Percentiles rank a stretch among this genome's conserved stretches.
Conservation (phyloP, 2,329 filamentous ascomycete species). For the Ploettnerulaceae sp. region DNA sequence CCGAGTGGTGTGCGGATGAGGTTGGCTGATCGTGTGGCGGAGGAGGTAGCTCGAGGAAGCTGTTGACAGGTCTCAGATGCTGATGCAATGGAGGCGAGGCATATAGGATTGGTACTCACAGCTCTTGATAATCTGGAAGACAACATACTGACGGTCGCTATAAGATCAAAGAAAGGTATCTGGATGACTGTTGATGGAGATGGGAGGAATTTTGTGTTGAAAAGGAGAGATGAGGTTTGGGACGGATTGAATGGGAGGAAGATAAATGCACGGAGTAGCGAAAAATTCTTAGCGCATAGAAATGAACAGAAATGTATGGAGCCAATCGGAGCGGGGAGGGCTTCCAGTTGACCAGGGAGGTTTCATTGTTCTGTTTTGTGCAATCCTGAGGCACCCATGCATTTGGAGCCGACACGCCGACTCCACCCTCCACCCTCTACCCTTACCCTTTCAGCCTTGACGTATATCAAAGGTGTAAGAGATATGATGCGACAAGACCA, state of each 20-base stretch:
- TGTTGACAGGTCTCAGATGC: slow-evolving; percentile 37
- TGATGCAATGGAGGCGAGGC: slow-evolving; percentile 16
- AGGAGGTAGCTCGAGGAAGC: slow-evolving; percentile 73
- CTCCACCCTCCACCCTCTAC: too few species aligned
- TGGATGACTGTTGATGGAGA: slow-evolving; percentile 5
- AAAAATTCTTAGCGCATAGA: slow-evolving; percentile 1
- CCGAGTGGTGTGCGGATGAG: slow-evolving; percentile 65
- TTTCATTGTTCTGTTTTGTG: too few species aligned
- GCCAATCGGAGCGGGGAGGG: neutral
- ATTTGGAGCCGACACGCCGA: neutral
- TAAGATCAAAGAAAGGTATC: slow-evolving; percentile 13
- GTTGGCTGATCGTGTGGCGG: slow-evolving; percentile 62
- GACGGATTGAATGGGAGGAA: neutral
- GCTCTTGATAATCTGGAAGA: slow-evolving; percentile 67
- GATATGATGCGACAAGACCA: slow-evolving; percentile 1
- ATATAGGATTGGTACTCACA: slow-evolving; percentile 50
- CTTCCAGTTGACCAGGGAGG: too few species aligned
- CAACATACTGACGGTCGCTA: slow-evolving; percentile 54
- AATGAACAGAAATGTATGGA: neutral
- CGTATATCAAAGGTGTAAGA: slow-evolving; percentile 4
- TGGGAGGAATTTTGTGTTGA: neutral
- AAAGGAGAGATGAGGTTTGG: slow-evolving; percentile 8
- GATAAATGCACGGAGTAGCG: neutral
- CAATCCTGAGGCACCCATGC: slow-evolving; percentile 2
- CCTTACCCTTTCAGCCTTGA: slow-evolving; percentile 6